phyloP scores from a whole-genome alignment of 2,329 filamentous ascomycete genomes.

The Hypoxylon sp. region DNA sequence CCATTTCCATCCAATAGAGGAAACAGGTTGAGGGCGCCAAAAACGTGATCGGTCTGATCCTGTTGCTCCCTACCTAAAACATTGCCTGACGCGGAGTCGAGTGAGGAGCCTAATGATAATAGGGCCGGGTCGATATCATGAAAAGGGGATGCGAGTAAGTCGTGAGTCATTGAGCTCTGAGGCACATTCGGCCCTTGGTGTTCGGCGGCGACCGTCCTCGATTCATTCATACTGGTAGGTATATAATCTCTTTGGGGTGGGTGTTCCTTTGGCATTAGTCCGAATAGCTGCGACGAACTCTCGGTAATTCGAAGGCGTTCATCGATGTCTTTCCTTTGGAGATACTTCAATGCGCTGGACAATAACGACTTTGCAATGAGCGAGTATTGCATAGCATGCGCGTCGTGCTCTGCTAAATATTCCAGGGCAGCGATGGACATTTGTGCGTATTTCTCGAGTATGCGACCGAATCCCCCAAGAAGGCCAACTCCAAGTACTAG shows the following conservation, averaged over 20 bases:
- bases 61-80: slow-evolving; percentile 57
- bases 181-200: slow-evolving; percentile 2
- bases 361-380: slow-evolving; percentile 68
- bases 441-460: slow-evolving; percentile 65
- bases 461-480: slow-evolving; percentile 66
- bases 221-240: slow-evolving; percentile 1
- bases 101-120: slow-evolving; percentile 43
- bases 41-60: slow-evolving; percentile 59
- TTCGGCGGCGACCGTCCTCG: neutral
- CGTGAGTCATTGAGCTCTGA: slow-evolving; percentile 15
- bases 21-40: slow-evolving; percentile 65
- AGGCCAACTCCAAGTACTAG: slow-evolving; percentile 67
- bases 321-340: slow-evolving; percentile 64
- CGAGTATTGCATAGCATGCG: slow-evolving; percentile 67
- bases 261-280: slow-evolving; percentile 59
- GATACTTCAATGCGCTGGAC: slow-evolving; percentile 61
- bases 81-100: slow-evolving; percentile 44
- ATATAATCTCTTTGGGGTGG: slow-evolving; percentile 1
- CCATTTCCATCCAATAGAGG: slow-evolving; percentile 66
- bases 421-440: slow-evolving; percentile 65
- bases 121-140: slow-evolving; percentile 47
- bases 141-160: slow-evolving; percentile 31
- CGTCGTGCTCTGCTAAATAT: slow-evolving; percentile 64
- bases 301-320: slow-evolving; percentile 65
- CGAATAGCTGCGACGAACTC: slow-evolving; percentile 67